phyloP scores from a whole-genome alignment of 73 alveolate species.

The Loxodes magnus region DNA sequence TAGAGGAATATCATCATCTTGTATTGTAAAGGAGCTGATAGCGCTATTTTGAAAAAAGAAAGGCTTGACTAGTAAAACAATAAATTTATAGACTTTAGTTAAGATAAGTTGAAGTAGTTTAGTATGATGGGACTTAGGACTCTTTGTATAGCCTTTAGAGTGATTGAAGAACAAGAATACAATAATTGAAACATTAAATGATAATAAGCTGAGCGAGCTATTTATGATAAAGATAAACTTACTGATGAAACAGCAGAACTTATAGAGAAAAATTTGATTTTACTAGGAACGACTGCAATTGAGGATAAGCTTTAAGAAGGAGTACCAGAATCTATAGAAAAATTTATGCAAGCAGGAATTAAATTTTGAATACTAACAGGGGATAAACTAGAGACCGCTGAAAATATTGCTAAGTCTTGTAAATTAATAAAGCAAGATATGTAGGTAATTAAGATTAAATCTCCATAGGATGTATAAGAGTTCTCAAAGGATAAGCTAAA shows the following conservation, averaged over 20 bases:
- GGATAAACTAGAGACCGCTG: slow-evolving; percentile 96
- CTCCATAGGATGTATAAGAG: not conserved
- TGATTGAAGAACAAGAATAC: slow-evolving; percentile 68
- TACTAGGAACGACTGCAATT: slow-evolving; percentile 85
- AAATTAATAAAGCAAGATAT: not conserved
- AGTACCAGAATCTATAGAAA: slow-evolving; percentile 85
- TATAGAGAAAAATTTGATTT: slow-evolving; percentile 51
- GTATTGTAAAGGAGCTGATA: slow-evolving; percentile 64
- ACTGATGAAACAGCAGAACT: slow-evolving; percentile 23
- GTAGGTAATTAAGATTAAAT: not conserved
- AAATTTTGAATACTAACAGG: slow-evolving; percentile 77
- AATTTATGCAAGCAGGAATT: slow-evolving; percentile 67
- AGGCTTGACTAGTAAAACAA: slow-evolving; percentile 17
- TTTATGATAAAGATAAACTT: slow-evolving; percentile 8
- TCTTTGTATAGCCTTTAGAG: slow-evolving; percentile 78
- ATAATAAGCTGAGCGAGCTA: slow-evolving; percentile 4
- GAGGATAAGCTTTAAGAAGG: slow-evolving; percentile 94
- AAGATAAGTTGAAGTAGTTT: slow-evolving; percentile 29
- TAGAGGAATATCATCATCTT: slow-evolving; percentile 25
- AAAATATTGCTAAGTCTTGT: slow-evolving; percentile 4
- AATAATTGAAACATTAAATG: slow-evolving; percentile 12
- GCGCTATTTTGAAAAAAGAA: slow-evolving; percentile 40
- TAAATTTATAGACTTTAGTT: slow-evolving; percentile 31
- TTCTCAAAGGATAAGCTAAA: not conserved
- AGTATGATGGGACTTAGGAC: slow-evolving; percentile 71